These are phyloP conservation scores for Deuterostichococcus epilithicus DNA, from an alignment of 139 green algal genomes.

Conservation along the genomic window DNA sequence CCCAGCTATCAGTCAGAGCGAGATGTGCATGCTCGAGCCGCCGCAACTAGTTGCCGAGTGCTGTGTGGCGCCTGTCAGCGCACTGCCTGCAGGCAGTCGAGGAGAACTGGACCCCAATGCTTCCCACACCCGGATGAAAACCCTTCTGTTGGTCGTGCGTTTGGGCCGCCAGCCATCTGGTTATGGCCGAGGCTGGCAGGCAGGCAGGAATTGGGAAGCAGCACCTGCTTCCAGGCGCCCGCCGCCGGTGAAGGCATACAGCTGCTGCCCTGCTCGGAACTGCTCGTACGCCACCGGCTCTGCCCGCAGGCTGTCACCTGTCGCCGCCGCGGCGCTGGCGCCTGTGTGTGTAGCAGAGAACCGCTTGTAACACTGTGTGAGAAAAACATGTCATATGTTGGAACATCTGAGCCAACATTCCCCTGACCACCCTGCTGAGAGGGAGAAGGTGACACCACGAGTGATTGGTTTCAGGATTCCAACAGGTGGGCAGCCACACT, in stretches of 20 bases:
- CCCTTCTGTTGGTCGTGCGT: too few relatives aligned
- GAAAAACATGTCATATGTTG: background rate
- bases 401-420: background rate
- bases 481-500: background rate
- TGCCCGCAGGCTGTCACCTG: constrained; percentile 3
- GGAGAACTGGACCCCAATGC: too few relatives aligned
- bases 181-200: too few relatives aligned
- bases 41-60: too few relatives aligned
- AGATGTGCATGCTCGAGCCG: too few relatives aligned
- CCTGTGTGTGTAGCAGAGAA: background rate
- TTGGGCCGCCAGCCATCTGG: too few relatives aligned
- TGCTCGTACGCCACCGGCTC: background rate
- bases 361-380: background rate
- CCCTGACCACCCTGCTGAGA: background rate
- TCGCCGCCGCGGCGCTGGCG: background rate
- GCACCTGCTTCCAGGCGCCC: constrained; percentile 27
- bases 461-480: background rate
- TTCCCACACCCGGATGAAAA: too few relatives aligned
- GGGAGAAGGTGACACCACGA: background rate
- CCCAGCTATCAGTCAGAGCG: too few relatives aligned
- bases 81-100: too few relatives aligned
- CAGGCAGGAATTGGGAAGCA: too few relatives aligned
- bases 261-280: background rate
- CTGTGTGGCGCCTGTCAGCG: too few relatives aligned
- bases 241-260: constrained; percentile 20